Conservation (phyloP, 2,329 filamentous ascomycete species). For the Scytalidium lignicola region DNA sequence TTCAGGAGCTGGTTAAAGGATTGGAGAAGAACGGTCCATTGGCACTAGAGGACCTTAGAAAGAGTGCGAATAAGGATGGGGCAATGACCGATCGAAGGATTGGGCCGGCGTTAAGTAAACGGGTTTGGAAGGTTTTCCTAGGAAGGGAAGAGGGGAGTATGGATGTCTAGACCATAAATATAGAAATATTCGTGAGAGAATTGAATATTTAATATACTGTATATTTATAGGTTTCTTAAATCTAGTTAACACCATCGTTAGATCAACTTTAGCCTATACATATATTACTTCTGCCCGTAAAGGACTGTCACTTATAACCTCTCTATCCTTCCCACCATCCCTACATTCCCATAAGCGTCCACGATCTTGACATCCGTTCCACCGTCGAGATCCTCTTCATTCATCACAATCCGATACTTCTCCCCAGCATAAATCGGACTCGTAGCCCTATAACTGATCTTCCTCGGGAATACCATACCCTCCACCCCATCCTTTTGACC, state of each 20-base stretch:
- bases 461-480: slow-evolving; percentile 25
- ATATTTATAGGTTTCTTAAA: too few relatives aligned
- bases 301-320: not conserved
- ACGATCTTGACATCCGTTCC: slow-evolving; percentile 19
- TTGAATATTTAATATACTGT: too few relatives aligned
- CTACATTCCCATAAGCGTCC: slow-evolving; percentile 23
- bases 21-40: slow-evolving; percentile 53
- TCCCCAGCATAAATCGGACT: slow-evolving; percentile 44
- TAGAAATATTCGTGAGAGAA: too few relatives aligned
- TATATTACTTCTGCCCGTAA: too few relatives aligned
- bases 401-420: slow-evolving; percentile 37
- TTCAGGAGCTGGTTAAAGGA: slow-evolving; percentile 52
- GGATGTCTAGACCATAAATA: not conserved
- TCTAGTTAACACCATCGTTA: too few relatives aligned
- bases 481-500: slow-evolving; percentile 18
- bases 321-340: slow-evolving; percentile 27
- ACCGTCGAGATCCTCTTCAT: slow-evolving; percentile 23
- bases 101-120: slow-evolving; percentile 53
- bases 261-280: too few relatives aligned
- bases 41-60: slow-evolving; percentile 56
- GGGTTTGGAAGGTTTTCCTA: slow-evolving; percentile 56
- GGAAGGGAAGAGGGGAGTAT: slow-evolving; percentile 46
- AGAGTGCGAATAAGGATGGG: slow-evolving; percentile 53
- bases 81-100: slow-evolving; percentile 47
- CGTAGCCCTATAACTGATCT: slow-evolving; percentile 42